Evolutionary conservation across 768 basidiomycete species (phyloP), one percentile per base, ranked within the genome.

Genomic region (Suillus tomentosus): DNA sequence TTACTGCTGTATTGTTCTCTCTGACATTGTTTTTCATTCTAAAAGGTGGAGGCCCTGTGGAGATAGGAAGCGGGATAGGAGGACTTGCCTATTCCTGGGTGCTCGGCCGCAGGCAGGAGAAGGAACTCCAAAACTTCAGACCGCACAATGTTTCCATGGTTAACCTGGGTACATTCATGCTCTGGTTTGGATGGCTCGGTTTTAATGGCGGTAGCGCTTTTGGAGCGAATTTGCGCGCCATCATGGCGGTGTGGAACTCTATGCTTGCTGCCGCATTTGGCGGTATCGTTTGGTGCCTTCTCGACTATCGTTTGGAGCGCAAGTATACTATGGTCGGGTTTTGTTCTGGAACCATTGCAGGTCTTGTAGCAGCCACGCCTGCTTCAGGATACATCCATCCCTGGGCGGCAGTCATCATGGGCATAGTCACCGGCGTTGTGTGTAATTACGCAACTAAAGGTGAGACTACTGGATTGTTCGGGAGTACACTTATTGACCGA

Each of bases 161-260:
- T 69, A 85, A 85, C 68, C 83, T 95, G 62, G 94, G 94, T 67
- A 95, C 91, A 10, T 90, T 88, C 69, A 84, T 95, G 67, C 86
- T 94, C 61, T 94, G 90, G 91, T 90, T 95, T 72, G 92, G 93
- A 31, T 93, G 88, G 87, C 77, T 89, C 63, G 92, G 90, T n/a
- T 94, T 95, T 82, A 96, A 95, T 77, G 94, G 91, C 56, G 94
- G 94, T 31, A 91, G 89, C 63, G 91, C 93, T 3, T 92, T 93
- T 68, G 91, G 91, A 36, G 92, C 93, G 42, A 95, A 95, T 77
- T 80, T 96, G 47, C 88, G 94, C 58, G 94, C 93, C 3, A 82
- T 94, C 63, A 85, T 89, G 73, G 93, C 94, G 19, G 84, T 90
- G 62, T 91, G 94, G 87, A 95, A 95, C 76, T 90, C 92, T 47